Evolutionary conservation across 176 grass and related monocot genomes (phyloP).

Genomic region (Oryza australiensis): DNA sequence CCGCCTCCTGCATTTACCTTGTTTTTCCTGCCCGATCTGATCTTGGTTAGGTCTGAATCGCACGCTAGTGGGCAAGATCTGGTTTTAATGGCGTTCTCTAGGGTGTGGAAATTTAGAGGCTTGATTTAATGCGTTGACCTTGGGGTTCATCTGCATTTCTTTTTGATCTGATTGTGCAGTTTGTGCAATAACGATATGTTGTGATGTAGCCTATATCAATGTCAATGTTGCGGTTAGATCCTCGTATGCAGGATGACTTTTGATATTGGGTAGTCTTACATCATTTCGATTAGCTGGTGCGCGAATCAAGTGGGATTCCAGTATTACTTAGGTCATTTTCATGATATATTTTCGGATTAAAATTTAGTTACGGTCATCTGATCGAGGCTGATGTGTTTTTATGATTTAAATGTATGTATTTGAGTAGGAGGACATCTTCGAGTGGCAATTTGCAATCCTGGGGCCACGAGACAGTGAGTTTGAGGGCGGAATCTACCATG

Average conservation of each 20-base stretch:
- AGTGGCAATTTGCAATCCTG: constrained; percentile 98
- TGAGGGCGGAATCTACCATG: constrained; percentile 97
- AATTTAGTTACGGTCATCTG: background rate
- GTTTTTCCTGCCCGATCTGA: constrained; percentile 18
- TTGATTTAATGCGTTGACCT: background rate
- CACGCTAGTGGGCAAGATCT: background rate
- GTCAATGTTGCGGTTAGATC: background rate
- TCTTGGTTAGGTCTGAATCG: background rate
- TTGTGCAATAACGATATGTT: background rate
- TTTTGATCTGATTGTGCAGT: background rate
- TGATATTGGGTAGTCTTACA: background rate
- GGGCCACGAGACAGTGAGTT: constrained; percentile 90
- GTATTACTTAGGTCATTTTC: background rate
- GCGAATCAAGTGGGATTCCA: background rate
- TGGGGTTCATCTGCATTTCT: background rate
- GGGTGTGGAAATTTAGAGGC: background rate
- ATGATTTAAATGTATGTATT: background rate
- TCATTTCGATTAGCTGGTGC: background rate
- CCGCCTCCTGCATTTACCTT: background rate
- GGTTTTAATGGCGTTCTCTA: constrained; percentile 2
- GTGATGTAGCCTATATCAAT: background rate
- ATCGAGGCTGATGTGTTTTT: background rate
- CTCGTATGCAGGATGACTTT: background rate
- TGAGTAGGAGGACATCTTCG: constrained; percentile 89
- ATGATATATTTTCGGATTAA: background rate